phyloP scores from a whole-genome alignment of 2,329 filamentous ascomycete species.

The Dryadomyces quercivorus region DNA sequence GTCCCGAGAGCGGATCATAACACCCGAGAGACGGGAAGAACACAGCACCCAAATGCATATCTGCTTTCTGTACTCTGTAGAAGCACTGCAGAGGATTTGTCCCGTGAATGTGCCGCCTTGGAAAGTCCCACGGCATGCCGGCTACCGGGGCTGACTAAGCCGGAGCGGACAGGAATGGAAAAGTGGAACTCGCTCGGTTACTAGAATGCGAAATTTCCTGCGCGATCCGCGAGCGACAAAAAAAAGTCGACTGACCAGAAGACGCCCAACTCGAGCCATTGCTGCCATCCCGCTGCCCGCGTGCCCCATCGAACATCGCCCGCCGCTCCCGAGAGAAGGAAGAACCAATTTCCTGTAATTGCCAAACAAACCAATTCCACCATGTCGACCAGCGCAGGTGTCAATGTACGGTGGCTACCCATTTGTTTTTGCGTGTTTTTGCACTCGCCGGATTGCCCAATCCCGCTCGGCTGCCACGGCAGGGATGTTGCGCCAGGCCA shows the following conservation, averaged over 20 bases:
- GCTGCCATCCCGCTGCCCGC: not conserved
- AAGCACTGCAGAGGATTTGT: too few relatives aligned
- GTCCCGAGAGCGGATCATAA: too few relatives aligned
- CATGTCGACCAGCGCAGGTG: slow-evolving; percentile 20
- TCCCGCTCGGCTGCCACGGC: not conserved
- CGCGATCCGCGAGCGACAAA: slow-evolving; percentile 9
- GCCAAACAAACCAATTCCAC: not conserved
- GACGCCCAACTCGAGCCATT: not conserved
- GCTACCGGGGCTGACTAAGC: too few relatives aligned
- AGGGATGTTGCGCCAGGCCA: not conserved
- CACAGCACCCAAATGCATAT: too few relatives aligned
- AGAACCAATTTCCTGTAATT: not conserved
- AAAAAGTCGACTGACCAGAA: slow-evolving; percentile 8
- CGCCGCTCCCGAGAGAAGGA: not conserved
- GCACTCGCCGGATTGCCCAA: not conserved
- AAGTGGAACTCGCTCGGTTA: not conserved
- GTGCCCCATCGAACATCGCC: not conserved
- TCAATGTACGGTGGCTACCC: slow-evolving; percentile 15
- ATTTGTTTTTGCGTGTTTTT: not conserved
- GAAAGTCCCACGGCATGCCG: too few relatives aligned
- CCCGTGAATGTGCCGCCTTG: too few relatives aligned
- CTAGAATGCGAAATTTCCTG: slow-evolving; percentile 11
- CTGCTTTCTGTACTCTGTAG: too few relatives aligned
- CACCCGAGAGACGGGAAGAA: too few relatives aligned
- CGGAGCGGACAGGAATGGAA: not conserved